These are phyloP conservation scores for Perilla frutescens DNA, from an alignment of 257 asterid genomes.

Conservation along the genomic window DNA sequence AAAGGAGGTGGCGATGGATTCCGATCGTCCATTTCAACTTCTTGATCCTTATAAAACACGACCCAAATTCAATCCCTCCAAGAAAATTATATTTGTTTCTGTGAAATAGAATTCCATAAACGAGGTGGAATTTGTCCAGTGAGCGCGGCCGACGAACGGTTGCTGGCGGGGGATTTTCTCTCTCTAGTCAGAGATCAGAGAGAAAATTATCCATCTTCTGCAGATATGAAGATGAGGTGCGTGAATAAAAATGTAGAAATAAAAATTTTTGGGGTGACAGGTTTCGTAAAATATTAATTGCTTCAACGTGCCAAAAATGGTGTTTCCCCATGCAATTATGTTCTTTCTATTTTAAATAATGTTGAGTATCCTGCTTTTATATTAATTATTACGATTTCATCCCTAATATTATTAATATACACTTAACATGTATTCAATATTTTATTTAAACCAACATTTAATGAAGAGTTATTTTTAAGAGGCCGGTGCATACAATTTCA, in stretches of 20 bases:
- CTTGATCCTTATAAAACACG: background rate
- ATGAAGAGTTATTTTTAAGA: too few species aligned
- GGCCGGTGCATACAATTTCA: too few species aligned
- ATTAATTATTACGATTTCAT: background rate
- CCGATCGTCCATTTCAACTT: conserved; percentile 33
- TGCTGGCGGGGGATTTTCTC: background rate
- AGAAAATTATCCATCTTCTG: conserved; percentile 22
- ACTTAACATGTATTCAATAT: too few species aligned
- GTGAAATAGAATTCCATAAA: conserved; percentile 12
- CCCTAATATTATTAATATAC: background rate
- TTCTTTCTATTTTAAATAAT: conserved; percentile 5
- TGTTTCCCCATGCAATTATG: conserved; percentile 51
- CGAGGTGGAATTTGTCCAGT: background rate
- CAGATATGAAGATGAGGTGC: conserved; percentile 18
- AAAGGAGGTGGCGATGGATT: conserved; percentile 37
- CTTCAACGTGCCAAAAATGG: conserved; percentile 42
- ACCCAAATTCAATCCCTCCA: background rate
- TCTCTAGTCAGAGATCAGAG: background rate
- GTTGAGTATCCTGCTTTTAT: conserved; percentile 1
- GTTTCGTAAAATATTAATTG: conserved; percentile 27
- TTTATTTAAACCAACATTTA: too few species aligned
- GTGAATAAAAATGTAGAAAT: conserved; percentile 21
- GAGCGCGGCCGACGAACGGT: background rate
- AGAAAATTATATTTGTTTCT: background rate
- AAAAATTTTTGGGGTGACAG: background rate